phyloP scores from a whole-genome alignment of 345 rosid genomes.

The Xanthoceras sorbifolium region DNA sequence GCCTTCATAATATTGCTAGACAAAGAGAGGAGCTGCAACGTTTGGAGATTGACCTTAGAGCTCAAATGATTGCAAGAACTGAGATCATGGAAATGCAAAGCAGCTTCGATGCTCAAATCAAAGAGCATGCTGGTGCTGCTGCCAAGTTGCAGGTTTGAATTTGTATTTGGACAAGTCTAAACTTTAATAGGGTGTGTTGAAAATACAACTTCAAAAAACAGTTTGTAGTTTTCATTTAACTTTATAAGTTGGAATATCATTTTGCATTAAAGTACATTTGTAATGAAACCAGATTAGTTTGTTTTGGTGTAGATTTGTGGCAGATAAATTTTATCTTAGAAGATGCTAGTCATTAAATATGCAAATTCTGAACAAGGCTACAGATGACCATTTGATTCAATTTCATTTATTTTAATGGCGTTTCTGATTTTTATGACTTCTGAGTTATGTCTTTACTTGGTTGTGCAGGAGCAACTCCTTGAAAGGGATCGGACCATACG shows the following conservation, averaged over 20 bases:
- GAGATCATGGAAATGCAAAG: slow-evolving; percentile 65
- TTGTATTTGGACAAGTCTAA: neutral
- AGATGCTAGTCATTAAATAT: neutral
- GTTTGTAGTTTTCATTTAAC: neutral
- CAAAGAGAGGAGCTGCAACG: slow-evolving; percentile 77
- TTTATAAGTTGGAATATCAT: neutral
- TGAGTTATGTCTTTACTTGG: slow-evolving; percentile 13
- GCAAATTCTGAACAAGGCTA: neutral
- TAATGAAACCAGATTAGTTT: neutral
- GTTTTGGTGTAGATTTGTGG: neutral
- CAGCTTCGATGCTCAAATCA: slow-evolving; percentile 56
- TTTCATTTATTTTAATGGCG: neutral
- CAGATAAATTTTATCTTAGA: neutral
- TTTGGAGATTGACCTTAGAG: slow-evolving; percentile 77
- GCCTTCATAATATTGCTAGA: slow-evolving; percentile 51
- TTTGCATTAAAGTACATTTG: neutral
- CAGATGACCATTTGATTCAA: neutral
- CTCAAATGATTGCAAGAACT: slow-evolving; percentile 67
- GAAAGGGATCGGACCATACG: slow-evolving; percentile 63
- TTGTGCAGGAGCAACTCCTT: slow-evolving; percentile 70
- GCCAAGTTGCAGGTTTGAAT: slow-evolving; percentile 65
- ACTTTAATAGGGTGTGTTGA: neutral
- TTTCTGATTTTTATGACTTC: neutral
- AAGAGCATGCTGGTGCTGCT: slow-evolving; percentile 65
- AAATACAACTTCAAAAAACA: neutral